Evolutionary conservation across 345 rosid species (phyloP).

Genomic region (Dipteronia sinensis): DNA sequence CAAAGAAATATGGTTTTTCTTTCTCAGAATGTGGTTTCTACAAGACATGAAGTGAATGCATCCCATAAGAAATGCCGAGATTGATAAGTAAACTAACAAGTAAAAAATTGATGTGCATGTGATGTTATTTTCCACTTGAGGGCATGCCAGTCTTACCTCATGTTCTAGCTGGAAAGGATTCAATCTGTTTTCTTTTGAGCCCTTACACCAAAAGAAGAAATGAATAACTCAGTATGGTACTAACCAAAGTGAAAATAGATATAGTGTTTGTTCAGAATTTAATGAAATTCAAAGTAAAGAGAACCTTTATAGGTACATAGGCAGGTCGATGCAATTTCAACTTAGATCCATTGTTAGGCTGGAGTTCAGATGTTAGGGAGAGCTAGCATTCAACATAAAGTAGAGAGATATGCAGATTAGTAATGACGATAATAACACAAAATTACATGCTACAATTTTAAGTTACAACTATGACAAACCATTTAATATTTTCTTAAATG

Average conservation of each 20-base stretch:
- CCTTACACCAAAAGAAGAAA: slow-evolving; percentile 53
- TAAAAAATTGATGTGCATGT: not conserved
- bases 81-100: not conserved
- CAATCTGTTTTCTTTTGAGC: slow-evolving; percentile 86
- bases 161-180: slow-evolving; percentile 55
- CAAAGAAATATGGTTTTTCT: slow-evolving; percentile 36
- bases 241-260: slow-evolving; percentile 12
- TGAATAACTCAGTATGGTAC: slow-evolving; percentile 32
- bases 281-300: slow-evolving; percentile 7
- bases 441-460: not conserved
- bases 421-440: not conserved
- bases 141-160: slow-evolving; percentile 48
- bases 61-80: not conserved
- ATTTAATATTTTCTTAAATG: not conserved
- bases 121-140: not conserved
- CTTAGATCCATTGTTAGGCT: slow-evolving; percentile 48
- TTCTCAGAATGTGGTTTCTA: slow-evolving; percentile 38
- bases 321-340: slow-evolving; percentile 40
- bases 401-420: not conserved
- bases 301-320: slow-evolving; percentile 53
- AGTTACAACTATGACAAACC: not conserved
- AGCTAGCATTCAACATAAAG: slow-evolving; percentile 45
- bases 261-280: not conserved
- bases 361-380: slow-evolving; percentile 60
- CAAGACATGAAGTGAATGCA: slow-evolving; percentile 2